These are phyloP conservation scores for Aspergillus felis DNA, from an alignment of 2,329 filamentous ascomycete species.

Conservation along the genomic window DNA sequence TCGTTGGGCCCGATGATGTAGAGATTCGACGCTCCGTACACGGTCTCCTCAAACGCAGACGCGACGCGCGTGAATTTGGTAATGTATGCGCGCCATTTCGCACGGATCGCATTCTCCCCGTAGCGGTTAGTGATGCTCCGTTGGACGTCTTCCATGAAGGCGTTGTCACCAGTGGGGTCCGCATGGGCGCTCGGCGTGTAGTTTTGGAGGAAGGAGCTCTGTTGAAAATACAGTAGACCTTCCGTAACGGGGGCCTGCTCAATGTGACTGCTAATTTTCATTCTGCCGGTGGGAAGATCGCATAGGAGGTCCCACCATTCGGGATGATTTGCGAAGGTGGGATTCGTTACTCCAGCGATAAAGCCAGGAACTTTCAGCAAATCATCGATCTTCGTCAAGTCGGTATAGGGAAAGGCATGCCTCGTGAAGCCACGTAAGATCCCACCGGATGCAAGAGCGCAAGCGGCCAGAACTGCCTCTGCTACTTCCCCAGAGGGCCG, in stretches of 20 bases:
- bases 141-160: slow-evolving; percentile 84
- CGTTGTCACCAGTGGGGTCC: slow-evolving; percentile 79
- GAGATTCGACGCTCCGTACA: slow-evolving; percentile 88
- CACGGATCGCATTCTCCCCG: slow-evolving; percentile 82
- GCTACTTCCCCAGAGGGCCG: slow-evolving; percentile 93
- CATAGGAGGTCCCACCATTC: slow-evolving; percentile 99
- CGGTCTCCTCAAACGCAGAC: slow-evolving; percentile 89
- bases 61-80: slow-evolving; percentile 87
- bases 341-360: slow-evolving; percentile 96
- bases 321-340: slow-evolving; percentile 87
- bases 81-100: slow-evolving; percentile 95
- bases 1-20: slow-evolving; percentile 75
- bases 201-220: slow-evolving; percentile 36
- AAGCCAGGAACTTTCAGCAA: slow-evolving; percentile 94
- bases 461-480: slow-evolving; percentile 96
- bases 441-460: slow-evolving; percentile 86
- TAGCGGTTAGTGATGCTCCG: slow-evolving; percentile 80
- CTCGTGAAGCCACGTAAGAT: slow-evolving; percentile 90
- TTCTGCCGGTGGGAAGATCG: slow-evolving; percentile 83
- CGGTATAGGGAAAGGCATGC: slow-evolving; percentile 96
- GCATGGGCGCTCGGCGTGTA: slow-evolving; percentile 27
- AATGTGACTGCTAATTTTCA: slow-evolving; percentile 90
- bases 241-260: slow-evolving; percentile 78
- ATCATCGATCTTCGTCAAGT: slow-evolving; percentile 96
- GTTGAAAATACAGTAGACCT: slow-evolving; percentile 81